Evolutionary conservation across 2,329 filamentous ascomycete genomes (phyloP).

Genomic region (Aspergillus floridensis): DNA sequence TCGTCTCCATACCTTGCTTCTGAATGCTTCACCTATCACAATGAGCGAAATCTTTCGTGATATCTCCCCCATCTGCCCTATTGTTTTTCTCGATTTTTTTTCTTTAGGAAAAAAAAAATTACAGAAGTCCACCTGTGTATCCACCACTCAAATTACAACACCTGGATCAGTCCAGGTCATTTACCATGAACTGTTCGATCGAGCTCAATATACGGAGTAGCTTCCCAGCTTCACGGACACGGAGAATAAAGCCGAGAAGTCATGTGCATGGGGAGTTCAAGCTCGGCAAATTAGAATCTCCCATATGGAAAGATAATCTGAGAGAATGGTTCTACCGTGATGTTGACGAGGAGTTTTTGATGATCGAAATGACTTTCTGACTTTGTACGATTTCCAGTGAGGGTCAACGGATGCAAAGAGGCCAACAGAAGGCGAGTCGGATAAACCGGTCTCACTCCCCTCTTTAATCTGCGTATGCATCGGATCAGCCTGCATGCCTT

Average conservation of each 20-base stretch:
- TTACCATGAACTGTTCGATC: background rate
- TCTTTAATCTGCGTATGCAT: background rate
- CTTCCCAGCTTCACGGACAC: background rate
- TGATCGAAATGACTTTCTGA: background rate
- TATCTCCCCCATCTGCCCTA: background rate
- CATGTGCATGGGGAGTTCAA: background rate
- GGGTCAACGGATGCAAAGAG: background rate
- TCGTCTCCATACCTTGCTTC: background rate
- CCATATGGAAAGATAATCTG: too few relatives aligned
- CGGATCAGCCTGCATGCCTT: background rate
- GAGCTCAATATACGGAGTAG: background rate
- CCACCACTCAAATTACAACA: slow-evolving; percentile 1
- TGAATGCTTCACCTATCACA: background rate
- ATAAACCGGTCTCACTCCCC: background rate
- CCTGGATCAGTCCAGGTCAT: background rate
- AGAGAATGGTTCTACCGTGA: background rate
- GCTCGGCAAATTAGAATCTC: background rate
- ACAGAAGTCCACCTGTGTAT: slow-evolving; percentile 3
- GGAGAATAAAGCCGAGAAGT: background rate
- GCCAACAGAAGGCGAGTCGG: background rate
- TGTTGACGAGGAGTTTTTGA: background rate
- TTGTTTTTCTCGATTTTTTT: background rate
- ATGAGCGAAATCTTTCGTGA: background rate
- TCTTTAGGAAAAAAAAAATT: too few relatives aligned
- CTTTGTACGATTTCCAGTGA: background rate